These are phyloP conservation scores for Pistacia vera DNA, from an alignment of 345 rosid genomes.

Conservation along the genomic window DNA sequence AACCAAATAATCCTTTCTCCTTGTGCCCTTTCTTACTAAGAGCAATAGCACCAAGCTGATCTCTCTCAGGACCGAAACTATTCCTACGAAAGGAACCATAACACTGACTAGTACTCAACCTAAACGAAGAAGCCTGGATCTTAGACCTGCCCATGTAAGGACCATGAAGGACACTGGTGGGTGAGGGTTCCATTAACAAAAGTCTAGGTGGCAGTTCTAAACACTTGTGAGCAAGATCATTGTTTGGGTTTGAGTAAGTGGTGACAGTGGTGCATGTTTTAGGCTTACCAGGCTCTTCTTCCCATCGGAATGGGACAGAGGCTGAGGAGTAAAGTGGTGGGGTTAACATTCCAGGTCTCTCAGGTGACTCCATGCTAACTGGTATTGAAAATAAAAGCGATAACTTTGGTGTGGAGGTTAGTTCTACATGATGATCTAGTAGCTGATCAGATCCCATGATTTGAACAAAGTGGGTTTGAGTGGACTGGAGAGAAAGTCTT, in stretches of 20 bases:
- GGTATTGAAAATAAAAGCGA: constrained; percentile 43
- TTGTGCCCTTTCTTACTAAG: constrained; percentile 28
- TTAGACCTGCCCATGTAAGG: constrained; percentile 35
- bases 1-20: constrained; percentile 46
- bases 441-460: constrained; percentile 29
- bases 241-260: constrained; percentile 7
- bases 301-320: constrained; percentile 88
- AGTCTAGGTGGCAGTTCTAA: constrained; percentile 72
- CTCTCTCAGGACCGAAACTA: constrained; percentile 30
- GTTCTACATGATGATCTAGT: constrained; percentile 23
- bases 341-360: constrained; percentile 53
- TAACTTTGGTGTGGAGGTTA: constrained; percentile 31
- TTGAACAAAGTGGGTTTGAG: no score
- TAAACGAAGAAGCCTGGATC: constrained; percentile 43
- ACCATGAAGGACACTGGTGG: constrained; percentile 49
- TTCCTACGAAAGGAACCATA: constrained; percentile 43
- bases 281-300: constrained; percentile 89
- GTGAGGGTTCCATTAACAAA: constrained; percentile 50
- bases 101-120: constrained; percentile 34
- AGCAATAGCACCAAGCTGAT: constrained; percentile 20
- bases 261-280: constrained; percentile 41
- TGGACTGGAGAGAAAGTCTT: no score
- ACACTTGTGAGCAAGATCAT: constrained; percentile 41
- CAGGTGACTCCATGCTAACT: constrained; percentile 50
- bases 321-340: constrained; percentile 67